Conservation (phyloP, 257 asterid species). For the Ilex asprella region DNA sequence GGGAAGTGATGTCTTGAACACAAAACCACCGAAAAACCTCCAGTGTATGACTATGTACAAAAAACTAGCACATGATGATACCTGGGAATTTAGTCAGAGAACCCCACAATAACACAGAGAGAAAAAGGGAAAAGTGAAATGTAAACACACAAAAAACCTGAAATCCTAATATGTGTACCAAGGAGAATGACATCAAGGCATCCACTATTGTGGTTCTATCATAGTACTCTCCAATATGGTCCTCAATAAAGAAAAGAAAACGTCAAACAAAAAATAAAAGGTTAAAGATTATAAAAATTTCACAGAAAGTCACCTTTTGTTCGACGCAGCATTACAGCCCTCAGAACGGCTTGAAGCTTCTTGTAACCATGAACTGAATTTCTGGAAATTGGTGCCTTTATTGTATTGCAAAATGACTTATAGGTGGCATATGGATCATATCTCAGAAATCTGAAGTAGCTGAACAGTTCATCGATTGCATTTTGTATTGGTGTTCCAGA, state of each 20-base stretch:
- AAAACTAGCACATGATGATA: no score
- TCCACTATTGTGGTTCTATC: no score
- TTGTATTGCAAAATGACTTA: constrained; percentile 52
- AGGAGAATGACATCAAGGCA: background rate
- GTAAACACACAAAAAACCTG: background rate
- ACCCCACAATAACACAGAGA: background rate
- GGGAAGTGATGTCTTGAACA: no score
- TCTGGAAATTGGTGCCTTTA: constrained; percentile 64
- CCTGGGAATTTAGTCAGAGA: no score
- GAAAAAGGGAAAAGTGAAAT: background rate
- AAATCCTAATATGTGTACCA: background rate
- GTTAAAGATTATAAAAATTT: no score
- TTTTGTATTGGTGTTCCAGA: constrained; percentile 99
- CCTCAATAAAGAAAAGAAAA: background rate
- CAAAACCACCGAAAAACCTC: no score
- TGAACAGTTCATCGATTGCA: constrained; percentile 85
- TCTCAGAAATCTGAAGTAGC: constrained; percentile 95
- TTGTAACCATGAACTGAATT: constrained; percentile 67
- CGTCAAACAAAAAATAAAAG: background rate
- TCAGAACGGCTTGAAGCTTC: constrained; percentile 81
- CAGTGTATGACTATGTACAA: no score
- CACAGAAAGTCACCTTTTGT: constrained; percentile 62
- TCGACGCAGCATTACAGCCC: constrained; percentile 90
- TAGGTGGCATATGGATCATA: constrained; percentile 85
- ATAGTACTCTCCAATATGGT: no score